Evolutionary conservation across 768 basidiomycete genomes (phyloP).

Genomic region (Leucocoprinus birnbaumii): DNA sequence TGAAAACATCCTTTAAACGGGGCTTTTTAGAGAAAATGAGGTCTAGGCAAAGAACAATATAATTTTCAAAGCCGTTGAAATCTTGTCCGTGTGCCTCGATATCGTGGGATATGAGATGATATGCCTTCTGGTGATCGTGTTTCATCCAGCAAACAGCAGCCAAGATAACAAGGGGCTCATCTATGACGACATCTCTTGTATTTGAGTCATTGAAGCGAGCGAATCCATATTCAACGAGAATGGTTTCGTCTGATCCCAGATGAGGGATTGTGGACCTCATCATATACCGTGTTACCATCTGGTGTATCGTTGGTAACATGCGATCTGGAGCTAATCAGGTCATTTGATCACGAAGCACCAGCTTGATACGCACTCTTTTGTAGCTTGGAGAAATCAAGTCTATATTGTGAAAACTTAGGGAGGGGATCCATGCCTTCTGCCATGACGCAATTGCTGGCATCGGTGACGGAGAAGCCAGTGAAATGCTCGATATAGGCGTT

Average conservation of each 20-base stretch:
- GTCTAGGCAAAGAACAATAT: conserved; percentile 38
- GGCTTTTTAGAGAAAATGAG: conserved; percentile 29
- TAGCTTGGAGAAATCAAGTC: conserved; percentile 38
- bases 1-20: conserved; percentile 32
- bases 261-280: conserved; percentile 37
- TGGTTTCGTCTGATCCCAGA: conserved; percentile 37
- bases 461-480: conserved; percentile 35
- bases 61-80: conserved; percentile 45
- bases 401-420: conserved; percentile 33
- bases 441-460: conserved; percentile 27
- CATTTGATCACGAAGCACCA: not conserved
- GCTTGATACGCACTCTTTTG: conserved; percentile 31
- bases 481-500: conserved; percentile 40
- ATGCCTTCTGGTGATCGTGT: conserved; percentile 28
- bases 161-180: conserved; percentile 43
- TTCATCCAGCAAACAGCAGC: conserved; percentile 41
- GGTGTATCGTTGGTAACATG: conserved; percentile 35
- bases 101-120: conserved; percentile 35
- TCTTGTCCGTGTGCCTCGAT: conserved; percentile 25
- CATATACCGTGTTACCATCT: conserved; percentile 35
- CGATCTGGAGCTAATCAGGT: conserved; percentile 22
- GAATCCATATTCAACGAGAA: conserved; percentile 42
- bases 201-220: conserved; percentile 39
- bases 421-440: conserved; percentile 24
- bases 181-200: conserved; percentile 33